Evolutionary conservation across 129 eudicot genomes (phyloP), one percentile per base, ranked within the genome.

Genomic region (Artemisia annua): DNA sequence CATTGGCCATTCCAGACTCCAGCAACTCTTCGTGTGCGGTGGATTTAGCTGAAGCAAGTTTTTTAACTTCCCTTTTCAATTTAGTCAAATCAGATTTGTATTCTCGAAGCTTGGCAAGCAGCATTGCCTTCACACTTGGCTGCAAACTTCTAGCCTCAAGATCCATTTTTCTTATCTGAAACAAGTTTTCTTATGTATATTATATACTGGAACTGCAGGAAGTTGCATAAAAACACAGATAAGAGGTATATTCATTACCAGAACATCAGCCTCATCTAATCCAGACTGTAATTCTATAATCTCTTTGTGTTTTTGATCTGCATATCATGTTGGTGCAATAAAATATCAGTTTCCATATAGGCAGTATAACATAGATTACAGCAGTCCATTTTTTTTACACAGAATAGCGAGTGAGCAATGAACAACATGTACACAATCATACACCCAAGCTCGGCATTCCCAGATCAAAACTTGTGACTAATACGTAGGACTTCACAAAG

Each of bases 121-220:
- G 78, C 78, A 85, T 86, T 76, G 96, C 97, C 79, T 95, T 95
- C 71, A 88, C 70, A 69, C 91, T 79, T 49, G 97, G 99, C 82
- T 95, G 99, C 87, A 95, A 81, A 82, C 99, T 91, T 85, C 97
- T 85, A 11, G 99, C 99, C 83, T 95, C 99, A 39, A 95, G 99
- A 78, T 95, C 99, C 99, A 95, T 95, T 83, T 95, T 95, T 39
- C 99, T 83, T 66, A 95, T 95, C 99, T 95, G 78, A 58, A 55
- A 69, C 5, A 70, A 54, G 1, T 72, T 67, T 28, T 20, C 55
- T 63, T 17, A 46, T 13, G 60, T 30, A 55, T 43, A 72, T 54
- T 70, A 69, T 15, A 59, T 69, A 53, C 67, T 73, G 65, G 67
- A 75, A 72, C 19, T 48, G 39, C 14, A 0, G 51, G 48, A 58